Base-by-base conservation (phyloP, 2,329 filamentous ascomycete genomes). In the Diplocarpon rosae region DNA sequence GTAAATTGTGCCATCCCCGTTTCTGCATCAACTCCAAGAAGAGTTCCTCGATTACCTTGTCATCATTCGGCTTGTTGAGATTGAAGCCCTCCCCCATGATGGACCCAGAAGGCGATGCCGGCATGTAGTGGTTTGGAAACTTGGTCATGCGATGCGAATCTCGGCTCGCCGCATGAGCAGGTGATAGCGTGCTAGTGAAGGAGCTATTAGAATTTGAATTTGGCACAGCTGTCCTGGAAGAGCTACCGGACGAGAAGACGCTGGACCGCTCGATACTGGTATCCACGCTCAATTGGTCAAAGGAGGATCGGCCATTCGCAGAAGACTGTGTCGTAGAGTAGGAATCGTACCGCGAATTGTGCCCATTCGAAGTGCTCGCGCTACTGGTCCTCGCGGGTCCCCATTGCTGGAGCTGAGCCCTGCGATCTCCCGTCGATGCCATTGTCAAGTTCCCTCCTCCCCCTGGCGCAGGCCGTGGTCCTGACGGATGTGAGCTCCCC, bases 1-100 rank as follows among this genome's bases (percentile, higher is more conserved):
- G 92, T 52, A 98, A 70, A 64, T 93, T 93, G 67, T 95, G 92
- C 86, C 89, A 96, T 53, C 90, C 92, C 67, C 92, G 79, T 67
- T 95, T 95, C 60, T 94, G 85, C 92, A 98, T 96, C 53, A 98
- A 69, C 42, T 87, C 82, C 58, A 89, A 72, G 60, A 96, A 96
- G 70, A 95, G 85, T 59, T 89, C 80, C 62, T 96, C 87, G 37
- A 95, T 84, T 12, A 94, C 69, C 47, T 80, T 76, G 59, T 93
- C 87, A 62, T 93, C 85, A 42, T 80, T 75, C 13, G 87, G 87
- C 56, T 83, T 78, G 37, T 79, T 75, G 41, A 92, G 76, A 51
- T 79, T 65, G 54, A 78, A 76, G 17, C 64, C 62, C 36, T 62
- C 62, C 11, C 55, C 47, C 11, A 45, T 40, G 29, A 52, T 43